A percentile compares a stretch with the other conserved stretches of the same genome.
These are phyloP conservation scores for Diaporthe sp. DNA, from an alignment of 2,329 filamentous ascomycete species.

Conservation along the genomic window DNA sequence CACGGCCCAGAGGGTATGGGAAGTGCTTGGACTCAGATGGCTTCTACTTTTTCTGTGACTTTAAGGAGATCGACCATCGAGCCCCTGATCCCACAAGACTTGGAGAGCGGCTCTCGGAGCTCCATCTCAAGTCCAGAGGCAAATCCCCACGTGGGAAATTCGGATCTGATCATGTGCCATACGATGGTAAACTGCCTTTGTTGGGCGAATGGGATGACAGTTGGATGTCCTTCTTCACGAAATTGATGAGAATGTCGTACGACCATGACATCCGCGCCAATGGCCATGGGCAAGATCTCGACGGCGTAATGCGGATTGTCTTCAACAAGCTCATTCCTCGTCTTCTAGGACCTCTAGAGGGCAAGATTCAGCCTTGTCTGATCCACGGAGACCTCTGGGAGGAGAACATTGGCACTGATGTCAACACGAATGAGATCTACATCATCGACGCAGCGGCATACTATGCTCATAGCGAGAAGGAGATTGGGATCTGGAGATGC, in stretches of 20 bases:
- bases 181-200: not conserved
- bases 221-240: not conserved
- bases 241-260: not conserved
- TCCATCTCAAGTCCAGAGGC: not conserved
- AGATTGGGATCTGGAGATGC: conserved; percentile 3
- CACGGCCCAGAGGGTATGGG: not conserved
- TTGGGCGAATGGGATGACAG: not conserved
- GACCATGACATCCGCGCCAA: not conserved
- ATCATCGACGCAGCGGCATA: conserved; percentile 3
- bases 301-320: not conserved
- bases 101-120: not conserved
- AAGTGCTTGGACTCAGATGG: not conserved
- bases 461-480: not conserved
- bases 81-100: not conserved
- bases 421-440: not conserved
- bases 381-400: not conserved
- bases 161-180: not conserved
- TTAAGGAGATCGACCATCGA: not conserved
- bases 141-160: not conserved
- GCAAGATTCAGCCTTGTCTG: not conserved
- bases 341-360: not conserved
- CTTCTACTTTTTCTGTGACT: not conserved
- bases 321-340: not conserved
- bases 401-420: not conserved
- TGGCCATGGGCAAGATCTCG: not conserved